Evolutionary conservation across 1,284 basidiomycete species (phyloP), one percentile per base, ranked within the genome.

Genomic region (Cutaneotrichosporon cutaneum): DNA sequence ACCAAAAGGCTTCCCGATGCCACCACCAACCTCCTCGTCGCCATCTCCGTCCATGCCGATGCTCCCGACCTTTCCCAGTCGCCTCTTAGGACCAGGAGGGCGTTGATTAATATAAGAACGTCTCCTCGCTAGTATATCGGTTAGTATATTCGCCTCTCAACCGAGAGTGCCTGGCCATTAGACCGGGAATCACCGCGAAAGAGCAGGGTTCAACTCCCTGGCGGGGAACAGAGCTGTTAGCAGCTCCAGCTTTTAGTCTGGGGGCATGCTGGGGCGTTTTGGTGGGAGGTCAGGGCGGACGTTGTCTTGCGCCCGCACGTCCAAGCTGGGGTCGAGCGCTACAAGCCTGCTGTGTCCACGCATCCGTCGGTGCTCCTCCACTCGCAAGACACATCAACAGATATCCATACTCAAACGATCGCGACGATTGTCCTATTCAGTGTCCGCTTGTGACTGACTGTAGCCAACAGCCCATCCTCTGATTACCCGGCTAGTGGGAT

Each of bases 171-270:
- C 45, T 26, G 45, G 24, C 18, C 39, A 18, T 4, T 8, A n/a
- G 30, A n/a, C 39, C 24, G 18, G 45, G 45, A 24, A 24, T 47
- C 22, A 47, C 13, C 45, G 45, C 45, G 45, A 47, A 47, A 47
- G 45, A 47, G 45, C 45, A 47, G 45, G 45, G 45, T 47, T 47
- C 45, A 47, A 47, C 45, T 47, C 45, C 45, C 45, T 47, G 45
- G 45, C 45, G 45, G 45, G 24, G 45, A 47, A 47, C 24, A 26
- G 39, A 42, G 39, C 39, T 47, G 22, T 6, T 26, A 24, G 22
- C 22, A 47, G 22, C 45, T 1, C 13, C 4, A 47, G 10, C 45
- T 47, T 47, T 26, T 47, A 11, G 10, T 47, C 16, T 47, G 45
- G 45, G 11, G 8, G 9, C 8, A 13, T 8, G 18, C 6, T 18